Base-by-base conservation (phyloP, 2,329 filamentous ascomycete species). In the Fusarium camptoceras region DNA sequence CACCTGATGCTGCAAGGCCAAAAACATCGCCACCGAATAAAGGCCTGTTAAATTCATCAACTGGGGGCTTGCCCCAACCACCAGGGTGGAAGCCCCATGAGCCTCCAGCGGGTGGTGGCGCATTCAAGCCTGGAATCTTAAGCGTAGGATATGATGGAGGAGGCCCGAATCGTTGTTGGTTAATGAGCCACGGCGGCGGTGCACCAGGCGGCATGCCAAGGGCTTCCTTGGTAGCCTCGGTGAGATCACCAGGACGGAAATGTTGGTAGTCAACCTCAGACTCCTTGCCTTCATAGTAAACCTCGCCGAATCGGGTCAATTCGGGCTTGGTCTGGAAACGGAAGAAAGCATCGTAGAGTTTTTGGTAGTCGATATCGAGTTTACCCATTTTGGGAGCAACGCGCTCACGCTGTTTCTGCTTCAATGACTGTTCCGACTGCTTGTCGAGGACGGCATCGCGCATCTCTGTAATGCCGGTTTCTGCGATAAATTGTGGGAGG, bases 281-380 rank as follows among this genome's bases (percentile, higher is more conserved):
- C 79, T 99, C 96, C 80, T 99, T 99, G 78, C 96, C 96, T 81
- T 99, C 96, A 79, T 98, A 98, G 81, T 99, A 99, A n/a, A 99
- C 94, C 80, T 99, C 96, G 42, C 96, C 96, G 75, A 97, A 99
- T 44, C 94, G 89, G 31, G 96, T 98, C 68, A 99, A 83, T 73
- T 94, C 91, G 0, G 96, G 96, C 81, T 99, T 99, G 42, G 94
- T 97, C 82, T 99, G 96, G 78, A 97, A 97, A 64, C 94, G 89
- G 85, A 99, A 99, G 84, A 99, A 99, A 6, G 96, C 96, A 78
- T 98, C 96, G 82, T 98, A 98, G 57, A 98, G 89, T 80, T 96
- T 98, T 78, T 97, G 94, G 80, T 99, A 99, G 81, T 99, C 96
- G 73, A 99, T 98, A 79, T 99, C 96, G 53, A 99, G 86, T 80